A percentile compares a stretch with the other conserved stretches of the same genome.
Evolutionary conservation across 345 rosid species (phyloP).

Genomic region (Eucalyptus lansdowneana): DNA sequence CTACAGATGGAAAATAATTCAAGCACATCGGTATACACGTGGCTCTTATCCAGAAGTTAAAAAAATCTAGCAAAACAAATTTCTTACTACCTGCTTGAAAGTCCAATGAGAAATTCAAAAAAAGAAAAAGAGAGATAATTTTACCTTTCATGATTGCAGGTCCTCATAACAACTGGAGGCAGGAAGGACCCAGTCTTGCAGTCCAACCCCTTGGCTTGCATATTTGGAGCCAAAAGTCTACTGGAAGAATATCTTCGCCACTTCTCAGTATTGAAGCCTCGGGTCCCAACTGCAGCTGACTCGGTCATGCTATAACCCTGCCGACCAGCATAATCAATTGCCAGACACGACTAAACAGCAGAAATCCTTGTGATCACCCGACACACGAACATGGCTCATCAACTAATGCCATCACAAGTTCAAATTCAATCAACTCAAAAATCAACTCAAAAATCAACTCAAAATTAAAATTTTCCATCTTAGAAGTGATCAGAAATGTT

Average conservation of each 20-base stretch:
- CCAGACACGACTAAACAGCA: background rate
- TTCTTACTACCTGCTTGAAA: background rate
- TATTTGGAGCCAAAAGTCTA: no score
- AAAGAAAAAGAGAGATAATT: background rate
- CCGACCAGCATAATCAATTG: background rate
- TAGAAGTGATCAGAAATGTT: background rate
- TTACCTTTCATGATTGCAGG: constrained; percentile 65
- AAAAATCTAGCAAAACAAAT: background rate
- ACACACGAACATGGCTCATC: background rate
- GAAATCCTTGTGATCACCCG: background rate
- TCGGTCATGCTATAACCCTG: constrained; percentile 90
- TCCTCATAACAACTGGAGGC: constrained; percentile 75
- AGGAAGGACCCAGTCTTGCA: constrained; percentile 38
- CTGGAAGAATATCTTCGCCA: no score
- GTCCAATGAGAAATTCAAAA: background rate
- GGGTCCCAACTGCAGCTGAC: constrained; percentile 62
- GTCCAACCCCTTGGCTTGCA: no score
- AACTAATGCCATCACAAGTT: background rate
- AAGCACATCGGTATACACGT: background rate
- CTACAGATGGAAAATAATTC: background rate
- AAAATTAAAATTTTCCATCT: background rate
- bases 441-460: background rate
- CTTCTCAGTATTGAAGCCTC: no score
- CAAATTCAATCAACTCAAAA: background rate
- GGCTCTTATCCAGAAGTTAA: background rate